These are phyloP conservation scores for Seminavis robusta DNA, from an alignment of 108 stramenopile species.

Conservation along the genomic window DNA sequence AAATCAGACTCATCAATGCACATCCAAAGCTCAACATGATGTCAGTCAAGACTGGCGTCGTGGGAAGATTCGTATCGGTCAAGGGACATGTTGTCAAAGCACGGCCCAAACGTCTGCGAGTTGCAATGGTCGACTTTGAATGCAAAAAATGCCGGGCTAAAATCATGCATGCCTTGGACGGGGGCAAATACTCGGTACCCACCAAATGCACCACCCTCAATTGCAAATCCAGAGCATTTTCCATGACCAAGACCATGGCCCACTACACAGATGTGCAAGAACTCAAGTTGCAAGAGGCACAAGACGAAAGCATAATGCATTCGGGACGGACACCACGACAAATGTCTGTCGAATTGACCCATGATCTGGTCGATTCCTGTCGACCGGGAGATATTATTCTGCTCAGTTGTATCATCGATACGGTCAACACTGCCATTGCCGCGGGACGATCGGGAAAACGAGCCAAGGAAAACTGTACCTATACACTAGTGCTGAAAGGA, in stretches of 20 bases:
- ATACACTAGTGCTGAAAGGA: slow-evolving; percentile 85
- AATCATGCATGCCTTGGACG: slow-evolving; percentile 58
- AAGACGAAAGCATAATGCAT: slow-evolving; percentile 72
- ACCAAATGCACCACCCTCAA: slow-evolving; percentile 59
- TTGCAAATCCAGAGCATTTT: slow-evolving; percentile 61
- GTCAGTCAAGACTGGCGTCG: slow-evolving; percentile 52
- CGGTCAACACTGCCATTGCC: slow-evolving; percentile 84
- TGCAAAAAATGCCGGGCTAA: slow-evolving; percentile 86
- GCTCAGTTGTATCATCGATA: slow-evolving; percentile 83
- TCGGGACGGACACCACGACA: slow-evolving; percentile 84
- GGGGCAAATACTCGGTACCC: slow-evolving; percentile 69
- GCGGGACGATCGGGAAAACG: slow-evolving; percentile 80
- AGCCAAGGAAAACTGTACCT: slow-evolving; percentile 80
- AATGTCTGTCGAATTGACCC: slow-evolving; percentile 80
- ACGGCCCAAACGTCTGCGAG: slow-evolving; percentile 82
- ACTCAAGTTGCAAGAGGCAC: slow-evolving; percentile 88
- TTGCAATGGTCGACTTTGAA: slow-evolving; percentile 78
- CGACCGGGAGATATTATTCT: slow-evolving; percentile 94
- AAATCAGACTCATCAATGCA: slow-evolving; percentile 39
- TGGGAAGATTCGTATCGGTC: slow-evolving; percentile 74
- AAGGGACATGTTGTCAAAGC: slow-evolving; percentile 92
- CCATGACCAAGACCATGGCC: slow-evolving; percentile 68
- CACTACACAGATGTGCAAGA: slow-evolving; percentile 91
- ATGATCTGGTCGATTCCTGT: slow-evolving; percentile 92
- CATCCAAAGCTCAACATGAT: slow-evolving; percentile 39